These are phyloP conservation scores for Phenoliferia sp. DNA, from an alignment of 1,284 basidiomycete genomes.

Conservation along the genomic window DNA sequence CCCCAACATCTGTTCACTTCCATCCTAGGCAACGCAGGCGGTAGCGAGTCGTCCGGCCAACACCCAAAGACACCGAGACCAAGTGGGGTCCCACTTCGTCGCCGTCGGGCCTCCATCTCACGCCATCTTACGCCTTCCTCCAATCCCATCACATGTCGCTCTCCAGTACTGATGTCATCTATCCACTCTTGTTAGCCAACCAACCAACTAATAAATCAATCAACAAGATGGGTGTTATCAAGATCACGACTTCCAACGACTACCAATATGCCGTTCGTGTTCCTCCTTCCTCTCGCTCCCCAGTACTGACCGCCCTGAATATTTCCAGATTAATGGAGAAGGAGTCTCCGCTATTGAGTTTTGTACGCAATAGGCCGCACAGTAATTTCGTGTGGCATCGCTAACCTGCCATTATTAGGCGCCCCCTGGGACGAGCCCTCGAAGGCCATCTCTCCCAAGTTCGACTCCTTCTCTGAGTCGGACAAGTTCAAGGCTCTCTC, in stretches of 20 bases:
- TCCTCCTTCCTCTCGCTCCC: background rate
- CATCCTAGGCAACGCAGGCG: too few relatives aligned
- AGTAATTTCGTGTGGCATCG: slow-evolving; percentile 7
- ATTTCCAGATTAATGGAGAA: background rate
- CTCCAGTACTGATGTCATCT: too few relatives aligned
- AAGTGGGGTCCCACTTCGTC: too few relatives aligned
- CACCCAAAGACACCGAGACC: too few relatives aligned
- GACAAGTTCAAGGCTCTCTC: slow-evolving; percentile 7
- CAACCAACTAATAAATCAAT: background rate
- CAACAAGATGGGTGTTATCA: slow-evolving; percentile 20
- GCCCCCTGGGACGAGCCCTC: slow-evolving; percentile 29
- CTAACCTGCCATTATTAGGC: slow-evolving; percentile 6
- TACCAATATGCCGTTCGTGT: slow-evolving; percentile 15
- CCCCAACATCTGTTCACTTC: too few relatives aligned
- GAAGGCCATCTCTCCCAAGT: slow-evolving; percentile 29
- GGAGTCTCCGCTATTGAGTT: background rate
- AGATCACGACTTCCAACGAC: slow-evolving; percentile 16
- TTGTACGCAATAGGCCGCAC: background rate
- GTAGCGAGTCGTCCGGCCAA: too few relatives aligned
- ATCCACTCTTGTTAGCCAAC: too few relatives aligned
- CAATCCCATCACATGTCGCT: too few relatives aligned
- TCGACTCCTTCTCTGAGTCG: background rate
- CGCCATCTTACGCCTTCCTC: too few relatives aligned
- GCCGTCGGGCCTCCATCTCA: too few relatives aligned
- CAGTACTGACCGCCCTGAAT: background rate